These are phyloP conservation scores for Didymella pinodella DNA, from an alignment of 2,329 filamentous ascomycete genomes.

Conservation along the genomic window DNA sequence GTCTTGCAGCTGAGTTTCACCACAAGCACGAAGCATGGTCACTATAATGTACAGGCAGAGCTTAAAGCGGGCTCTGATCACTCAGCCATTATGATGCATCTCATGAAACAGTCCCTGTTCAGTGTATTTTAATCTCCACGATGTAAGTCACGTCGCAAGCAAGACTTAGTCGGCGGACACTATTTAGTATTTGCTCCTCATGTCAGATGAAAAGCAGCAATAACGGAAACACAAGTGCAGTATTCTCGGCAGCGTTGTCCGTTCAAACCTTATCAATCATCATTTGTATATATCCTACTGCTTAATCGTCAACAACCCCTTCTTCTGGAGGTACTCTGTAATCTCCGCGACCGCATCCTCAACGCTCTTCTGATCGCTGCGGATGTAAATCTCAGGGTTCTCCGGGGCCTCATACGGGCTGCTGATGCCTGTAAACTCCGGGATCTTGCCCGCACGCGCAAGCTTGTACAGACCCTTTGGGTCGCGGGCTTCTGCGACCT, in stretches of 20 bases:
- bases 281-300: constrained; percentile 8
- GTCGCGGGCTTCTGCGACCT: constrained; percentile 92
- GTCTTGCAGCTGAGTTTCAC: too few species aligned
- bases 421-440: constrained; percentile 95
- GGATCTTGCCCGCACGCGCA: constrained; percentile 90
- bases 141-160: not conserved
- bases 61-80: too few species aligned
- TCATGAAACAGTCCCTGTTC: not conserved
- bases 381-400: constrained; percentile 85
- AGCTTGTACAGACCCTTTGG: constrained; percentile 99
- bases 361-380: constrained; percentile 80
- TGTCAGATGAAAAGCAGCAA: not conserved
- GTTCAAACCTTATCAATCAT: constrained; percentile 4
- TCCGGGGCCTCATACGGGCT: constrained; percentile 93
- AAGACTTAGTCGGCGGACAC: not conserved
- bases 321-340: constrained; percentile 75
- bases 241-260: not conserved
- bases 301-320: constrained; percentile 64
- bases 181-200: not conserved
- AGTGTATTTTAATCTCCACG: too few species aligned
- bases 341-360: constrained; percentile 91
- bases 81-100: not conserved
- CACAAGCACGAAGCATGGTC: too few species aligned
- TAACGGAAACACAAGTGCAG: not conserved
- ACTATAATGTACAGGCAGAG: too few species aligned